Evolutionary conservation across 805 yeast species (phyloP).

Genomic region (Spencermartinsiella europaea): DNA sequence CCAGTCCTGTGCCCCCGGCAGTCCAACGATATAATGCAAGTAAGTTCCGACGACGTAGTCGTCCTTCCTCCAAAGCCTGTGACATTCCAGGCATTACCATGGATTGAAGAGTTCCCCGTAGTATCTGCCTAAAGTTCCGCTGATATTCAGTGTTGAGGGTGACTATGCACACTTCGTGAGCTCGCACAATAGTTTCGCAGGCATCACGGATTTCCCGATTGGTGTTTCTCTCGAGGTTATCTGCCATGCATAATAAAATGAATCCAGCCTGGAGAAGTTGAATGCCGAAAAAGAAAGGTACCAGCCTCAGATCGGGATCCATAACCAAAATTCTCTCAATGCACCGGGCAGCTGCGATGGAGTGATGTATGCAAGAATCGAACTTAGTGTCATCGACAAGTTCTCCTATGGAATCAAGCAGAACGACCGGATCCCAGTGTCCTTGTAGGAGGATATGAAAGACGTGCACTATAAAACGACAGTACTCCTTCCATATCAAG

Average conservation of each 20-base stretch:
- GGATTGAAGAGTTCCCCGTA: constrained; percentile 26
- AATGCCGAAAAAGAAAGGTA: constrained; percentile 29
- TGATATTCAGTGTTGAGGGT: constrained; percentile 31
- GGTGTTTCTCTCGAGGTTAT: constrained; percentile 17
- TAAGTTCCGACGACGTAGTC: constrained; percentile 8
- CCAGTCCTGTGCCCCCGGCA: constrained; percentile 12
- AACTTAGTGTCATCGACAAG: constrained; percentile 19
- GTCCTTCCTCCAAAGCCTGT: constrained; percentile 1
- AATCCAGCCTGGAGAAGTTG: constrained; percentile 27
- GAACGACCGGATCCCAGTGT: constrained; percentile 27
- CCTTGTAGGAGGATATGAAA: constrained; percentile 24
- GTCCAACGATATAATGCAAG: constrained; percentile 12
- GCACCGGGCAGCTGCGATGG: constrained; percentile 24
- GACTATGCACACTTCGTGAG: constrained; percentile 32
- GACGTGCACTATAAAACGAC: constrained; percentile 21
- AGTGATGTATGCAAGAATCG: constrained; percentile 21
- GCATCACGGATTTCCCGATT: constrained; percentile 23
- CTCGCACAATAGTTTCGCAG: constrained; percentile 29
- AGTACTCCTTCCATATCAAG: constrained; percentile 19
- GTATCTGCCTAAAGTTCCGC: constrained; percentile 27
- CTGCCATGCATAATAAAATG: constrained; percentile 22
- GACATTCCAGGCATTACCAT: background rate
- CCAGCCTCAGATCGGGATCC: constrained; percentile 25
- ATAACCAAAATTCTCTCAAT: constrained; percentile 21
- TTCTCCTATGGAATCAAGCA: constrained; percentile 21